Percentiles rank a stretch among this genome's conserved stretches.
phyloP scores from a whole-genome alignment of 305 asterid genomes.

The Petunia hybrid region DNA sequence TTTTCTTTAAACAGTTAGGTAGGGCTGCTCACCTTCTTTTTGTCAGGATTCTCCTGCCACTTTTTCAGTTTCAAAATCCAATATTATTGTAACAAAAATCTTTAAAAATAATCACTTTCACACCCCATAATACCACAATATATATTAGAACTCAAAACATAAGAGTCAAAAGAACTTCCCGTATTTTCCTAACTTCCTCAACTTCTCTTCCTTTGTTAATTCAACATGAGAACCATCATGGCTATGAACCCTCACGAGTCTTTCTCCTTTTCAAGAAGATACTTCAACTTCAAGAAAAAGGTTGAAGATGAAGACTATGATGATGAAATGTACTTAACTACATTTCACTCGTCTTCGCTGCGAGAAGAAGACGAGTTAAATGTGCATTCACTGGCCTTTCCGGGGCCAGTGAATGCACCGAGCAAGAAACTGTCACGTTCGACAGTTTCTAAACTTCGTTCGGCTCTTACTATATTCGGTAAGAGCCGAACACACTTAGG shows the following conservation, averaged over 20 bases:
- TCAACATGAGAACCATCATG: slow-evolving; percentile 79
- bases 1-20: slow-evolving; percentile 57
- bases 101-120: slow-evolving; percentile 20
- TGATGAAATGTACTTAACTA: slow-evolving; percentile 48
- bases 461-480: slow-evolving; percentile 57
- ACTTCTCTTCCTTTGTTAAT: background rate
- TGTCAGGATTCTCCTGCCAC: slow-evolving; percentile 52
- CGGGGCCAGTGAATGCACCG: background rate
- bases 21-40: slow-evolving; percentile 70
- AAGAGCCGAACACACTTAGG: slow-evolving; percentile 52
- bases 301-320: slow-evolving; percentile 48
- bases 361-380: slow-evolving; percentile 38
- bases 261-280: slow-evolving; percentile 78
- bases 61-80: slow-evolving; percentile 40
- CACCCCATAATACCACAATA: background rate
- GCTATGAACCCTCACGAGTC: slow-evolving; percentile 74
- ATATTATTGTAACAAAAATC: slow-evolving; percentile 33
- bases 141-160: background rate
- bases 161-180: slow-evolving; percentile 9
- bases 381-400: background rate
- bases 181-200: slow-evolving; percentile 15
- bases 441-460: slow-evolving; percentile 62
- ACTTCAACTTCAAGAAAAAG: slow-evolving; percentile 67
- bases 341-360: slow-evolving; percentile 42
- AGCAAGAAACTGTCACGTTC: slow-evolving; percentile 52